Percentiles rank a stretch among this genome's conserved stretches.
Conservation (phyloP, 495 filamentous ascomycete species). For the Mycothermus thermophilus region DNA sequence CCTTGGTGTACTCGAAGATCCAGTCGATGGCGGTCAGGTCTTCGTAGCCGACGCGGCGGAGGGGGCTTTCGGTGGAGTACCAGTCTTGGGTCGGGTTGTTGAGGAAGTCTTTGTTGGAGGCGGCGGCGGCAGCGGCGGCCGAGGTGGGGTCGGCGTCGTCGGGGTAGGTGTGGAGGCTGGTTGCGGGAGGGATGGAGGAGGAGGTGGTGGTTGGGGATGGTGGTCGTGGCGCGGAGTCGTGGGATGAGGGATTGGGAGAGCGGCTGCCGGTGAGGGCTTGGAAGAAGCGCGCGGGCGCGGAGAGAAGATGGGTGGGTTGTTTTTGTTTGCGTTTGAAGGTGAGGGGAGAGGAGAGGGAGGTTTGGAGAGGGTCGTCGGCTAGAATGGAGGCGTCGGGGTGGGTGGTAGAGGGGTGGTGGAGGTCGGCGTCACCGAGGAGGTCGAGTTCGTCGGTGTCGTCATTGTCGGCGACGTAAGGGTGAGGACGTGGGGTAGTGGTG, state of each 20-base stretch:
- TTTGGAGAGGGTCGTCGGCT: conserved; percentile 37
- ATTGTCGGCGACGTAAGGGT: conserved; percentile 14
- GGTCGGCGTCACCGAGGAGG: conserved; percentile 26
- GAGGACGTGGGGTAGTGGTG: background rate
- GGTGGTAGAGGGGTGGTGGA: conserved; percentile 15
- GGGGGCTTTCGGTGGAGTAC: conserved; percentile 85
- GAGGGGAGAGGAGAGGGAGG: conserved; percentile 42
- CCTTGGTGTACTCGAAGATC: conserved; percentile 98
- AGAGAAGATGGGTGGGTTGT: conserved; percentile 28
- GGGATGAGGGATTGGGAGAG: background rate
- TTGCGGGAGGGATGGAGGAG: background rate
- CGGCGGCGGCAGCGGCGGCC: conserved; percentile 1
- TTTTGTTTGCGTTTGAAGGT: conserved; percentile 80
- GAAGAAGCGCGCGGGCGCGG: conserved; percentile 39
- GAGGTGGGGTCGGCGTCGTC: background rate
- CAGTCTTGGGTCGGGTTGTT: conserved; percentile 60
- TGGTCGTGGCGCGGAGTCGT: conserved; percentile 1
- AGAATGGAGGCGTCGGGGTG: conserved; percentile 20
- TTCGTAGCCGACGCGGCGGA: conserved; percentile 84
- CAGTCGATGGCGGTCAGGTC: conserved; percentile 97
- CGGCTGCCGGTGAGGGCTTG: conserved; percentile 42
- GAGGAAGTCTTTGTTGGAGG: conserved; percentile 44
- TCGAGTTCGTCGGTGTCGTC: conserved; percentile 32
- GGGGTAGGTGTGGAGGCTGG: background rate
- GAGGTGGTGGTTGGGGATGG: background rate